Evolutionary conservation across 2,329 filamentous ascomycete genomes (phyloP).

Genomic region (Aspergillus neotritici): DNA sequence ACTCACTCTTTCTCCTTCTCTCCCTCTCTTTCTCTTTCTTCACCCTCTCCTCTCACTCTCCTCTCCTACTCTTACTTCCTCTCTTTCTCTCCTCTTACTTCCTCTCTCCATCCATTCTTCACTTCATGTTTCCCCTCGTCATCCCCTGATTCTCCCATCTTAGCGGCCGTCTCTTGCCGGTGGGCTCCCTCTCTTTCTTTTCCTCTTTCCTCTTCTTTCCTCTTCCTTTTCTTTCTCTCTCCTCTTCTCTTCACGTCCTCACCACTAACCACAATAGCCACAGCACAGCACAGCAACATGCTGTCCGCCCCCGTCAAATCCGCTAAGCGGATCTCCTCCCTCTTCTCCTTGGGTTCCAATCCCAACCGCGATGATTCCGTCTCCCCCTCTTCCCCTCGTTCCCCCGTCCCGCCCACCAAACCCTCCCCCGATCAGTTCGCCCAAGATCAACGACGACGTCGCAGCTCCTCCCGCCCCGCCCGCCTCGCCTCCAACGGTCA

Average conservation of each 20-base stretch:
- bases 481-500: slow-evolving; percentile 32
- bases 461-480: slow-evolving; percentile 25
- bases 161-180: slow-evolving; percentile 1
- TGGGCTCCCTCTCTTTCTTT: neutral
- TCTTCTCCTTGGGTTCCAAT: slow-evolving; percentile 38
- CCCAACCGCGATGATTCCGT: slow-evolving; percentile 24
- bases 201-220: neutral
- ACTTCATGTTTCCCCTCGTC: neutral
- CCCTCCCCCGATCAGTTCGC: slow-evolving; percentile 19
- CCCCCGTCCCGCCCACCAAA: slow-evolving; percentile 18
- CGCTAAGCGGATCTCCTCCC: slow-evolving; percentile 42
- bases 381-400: slow-evolving; percentile 25
- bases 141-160: slow-evolving; percentile 1
- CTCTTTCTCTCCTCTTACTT: slow-evolving; percentile 1
- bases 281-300: too few species aligned
- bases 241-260: slow-evolving; percentile 2
- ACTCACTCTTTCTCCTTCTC: slow-evolving; percentile 6
- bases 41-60: slow-evolving; percentile 2
- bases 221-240: slow-evolving; percentile 3
- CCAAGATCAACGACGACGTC: slow-evolving; percentile 23
- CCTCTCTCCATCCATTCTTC: slow-evolving; percentile 1
- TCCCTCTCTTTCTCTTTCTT: neutral
- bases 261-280: slow-evolving; percentile 4
- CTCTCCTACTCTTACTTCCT: neutral
- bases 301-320: slow-evolving; percentile 40